Evolutionary conservation across 768 basidiomycete genomes (phyloP), one percentile per base, ranked within the genome.

Genomic region (Boletus barrowsii): DNA sequence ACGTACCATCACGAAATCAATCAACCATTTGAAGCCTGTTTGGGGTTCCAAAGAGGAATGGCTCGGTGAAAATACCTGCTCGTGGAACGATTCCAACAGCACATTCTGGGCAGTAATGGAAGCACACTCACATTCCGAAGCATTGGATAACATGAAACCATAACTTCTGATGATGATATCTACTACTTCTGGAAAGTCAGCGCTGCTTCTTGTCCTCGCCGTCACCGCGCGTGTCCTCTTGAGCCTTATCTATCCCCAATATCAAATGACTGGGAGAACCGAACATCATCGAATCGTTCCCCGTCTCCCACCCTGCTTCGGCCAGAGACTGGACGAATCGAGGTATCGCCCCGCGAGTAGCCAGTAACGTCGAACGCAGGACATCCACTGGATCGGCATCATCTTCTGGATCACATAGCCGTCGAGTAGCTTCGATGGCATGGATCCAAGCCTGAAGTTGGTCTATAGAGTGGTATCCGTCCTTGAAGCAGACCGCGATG

Each of bases 381-480:
- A 61, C 26, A n/a, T 59, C 49, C 13, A 11, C 54, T 15, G 36
- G 44, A 48, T 54, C 49, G 17, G 22, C 39, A 17, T 39, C 13
- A 4, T 44, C 50, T 26, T 47, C 54, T n/a, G 1, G 18, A 35
- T 52, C 29, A 14, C 5, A 20, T 18, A 62, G 17, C 18, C 6
- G 44, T 46, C 57, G 54, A 7, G 65, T 42, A 3, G 57, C 59
- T 45, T 69, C 67, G 13, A 59, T 51, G 8, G 55, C 59, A 35
- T 69, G 63, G 48, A 69, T 51, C 84, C 86, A 87, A 3, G 80
- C 83, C 52, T 78, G 78, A 37, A 84, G 72, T 54, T 82, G 79
- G 62, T 85, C 83, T 14, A 63, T 55, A 4, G 73, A 51, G 22
- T 65, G 62, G 51, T 83, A 78, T 7, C 77, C 77, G 29, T 80